Conservation (phyloP, 2,329 filamentous ascomycete genomes). For the Alternaria sp. region DNA sequence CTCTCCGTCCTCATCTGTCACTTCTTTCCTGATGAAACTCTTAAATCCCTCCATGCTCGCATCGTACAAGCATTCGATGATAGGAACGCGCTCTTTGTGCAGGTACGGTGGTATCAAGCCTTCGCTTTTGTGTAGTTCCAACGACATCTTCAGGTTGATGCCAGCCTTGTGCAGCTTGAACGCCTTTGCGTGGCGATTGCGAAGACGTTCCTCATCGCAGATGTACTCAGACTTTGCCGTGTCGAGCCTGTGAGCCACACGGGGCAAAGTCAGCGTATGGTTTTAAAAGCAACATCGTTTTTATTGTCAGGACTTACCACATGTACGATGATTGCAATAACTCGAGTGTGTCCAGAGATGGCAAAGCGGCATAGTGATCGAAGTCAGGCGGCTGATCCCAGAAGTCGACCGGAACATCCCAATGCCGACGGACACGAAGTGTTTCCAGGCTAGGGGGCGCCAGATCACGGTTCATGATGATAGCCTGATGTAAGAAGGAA, state of each 20-base stretch:
- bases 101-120: constrained; percentile 43
- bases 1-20: not conserved
- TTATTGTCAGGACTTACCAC: not conserved
- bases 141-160: constrained; percentile 36
- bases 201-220: constrained; percentile 29
- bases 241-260: not conserved
- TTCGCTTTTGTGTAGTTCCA: constrained; percentile 30
- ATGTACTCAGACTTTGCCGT: constrained; percentile 25
- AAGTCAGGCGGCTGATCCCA: constrained; percentile 38
- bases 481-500: constrained; percentile 39
- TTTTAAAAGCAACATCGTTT: not conserved
- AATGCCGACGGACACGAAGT: constrained; percentile 34
- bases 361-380: constrained; percentile 31
- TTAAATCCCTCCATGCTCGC: constrained; percentile 54
- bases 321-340: constrained; percentile 30
- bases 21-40: constrained; percentile 19
- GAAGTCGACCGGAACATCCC: constrained; percentile 25
- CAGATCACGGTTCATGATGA: constrained; percentile 33
- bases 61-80: constrained; percentile 36
- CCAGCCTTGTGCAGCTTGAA: constrained; percentile 32
- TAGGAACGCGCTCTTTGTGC: constrained; percentile 33
- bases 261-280: not conserved
- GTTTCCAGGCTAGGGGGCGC: constrained; percentile 39
- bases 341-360: constrained; percentile 36
- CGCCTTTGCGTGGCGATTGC: constrained; percentile 35